Conservation (phyloP, 23 red algal species). For the Gracilariopsis chorda region DNA sequence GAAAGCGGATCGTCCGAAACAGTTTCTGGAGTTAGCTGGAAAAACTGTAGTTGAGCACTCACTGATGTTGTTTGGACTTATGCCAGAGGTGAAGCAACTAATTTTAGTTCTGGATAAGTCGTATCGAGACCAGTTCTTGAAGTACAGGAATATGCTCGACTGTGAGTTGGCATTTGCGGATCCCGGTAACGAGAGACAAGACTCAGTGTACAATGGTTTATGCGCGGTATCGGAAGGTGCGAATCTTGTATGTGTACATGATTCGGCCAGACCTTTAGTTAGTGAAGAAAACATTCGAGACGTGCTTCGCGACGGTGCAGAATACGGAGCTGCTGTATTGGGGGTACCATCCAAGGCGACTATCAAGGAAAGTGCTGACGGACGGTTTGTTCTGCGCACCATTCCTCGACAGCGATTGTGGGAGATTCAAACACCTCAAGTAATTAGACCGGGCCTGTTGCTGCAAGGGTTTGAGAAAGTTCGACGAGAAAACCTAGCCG, state of each 20-base stretch:
- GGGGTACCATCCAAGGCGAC: slow-evolving; percentile 96
- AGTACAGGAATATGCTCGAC: not conserved
- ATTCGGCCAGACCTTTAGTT: slow-evolving; percentile 89
- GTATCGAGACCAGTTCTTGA: slow-evolving; percentile 34
- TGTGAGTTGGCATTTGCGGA: slow-evolving; percentile 66
- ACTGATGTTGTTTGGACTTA: slow-evolving; percentile 61
- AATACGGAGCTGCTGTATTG: slow-evolving; percentile 87
- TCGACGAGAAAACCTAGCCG: slow-evolving; percentile 30
- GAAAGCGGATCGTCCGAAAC: slow-evolving; percentile 88
- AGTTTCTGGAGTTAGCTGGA: slow-evolving; percentile 84
- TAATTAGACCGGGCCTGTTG: slow-evolving; percentile 67
- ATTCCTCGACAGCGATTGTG: slow-evolving; percentile 86
- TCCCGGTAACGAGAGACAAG: slow-evolving; percentile 97
- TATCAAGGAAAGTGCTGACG: slow-evolving; percentile 93
- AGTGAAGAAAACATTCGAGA: slow-evolving; percentile 53
- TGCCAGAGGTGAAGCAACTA: slow-evolving; percentile 78
- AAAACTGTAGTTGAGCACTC: slow-evolving; percentile 78
- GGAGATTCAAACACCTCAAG: slow-evolving; percentile 99
- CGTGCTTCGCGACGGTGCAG: slow-evolving; percentile 79
- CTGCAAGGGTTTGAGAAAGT: slow-evolving; percentile 86
- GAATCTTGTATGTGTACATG: slow-evolving; percentile 89
- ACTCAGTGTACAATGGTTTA: slow-evolving; percentile 84
- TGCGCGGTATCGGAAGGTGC: not conserved
- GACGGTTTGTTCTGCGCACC: slow-evolving; percentile 87
- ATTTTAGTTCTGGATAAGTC: slow-evolving; percentile 75